phyloP scores from a whole-genome alignment of 441 rosid species.

The Bocquillonia castaneifolia region DNA sequence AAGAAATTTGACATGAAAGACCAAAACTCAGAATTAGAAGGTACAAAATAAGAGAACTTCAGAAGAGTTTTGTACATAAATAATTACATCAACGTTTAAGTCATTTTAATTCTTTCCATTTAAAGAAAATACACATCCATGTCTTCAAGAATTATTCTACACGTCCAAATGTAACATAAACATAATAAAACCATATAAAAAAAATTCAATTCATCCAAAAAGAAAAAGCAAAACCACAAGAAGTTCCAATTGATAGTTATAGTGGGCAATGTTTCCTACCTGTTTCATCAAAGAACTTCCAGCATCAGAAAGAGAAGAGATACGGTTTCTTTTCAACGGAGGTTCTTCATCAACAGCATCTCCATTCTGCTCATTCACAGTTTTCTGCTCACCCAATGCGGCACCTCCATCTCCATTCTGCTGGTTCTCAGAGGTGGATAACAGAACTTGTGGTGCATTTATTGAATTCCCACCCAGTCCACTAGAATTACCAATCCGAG shows the following conservation, averaged over 20 bases:
- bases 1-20: not conserved
- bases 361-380: constrained; percentile 37
- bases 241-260: not conserved
- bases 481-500: constrained; percentile 34
- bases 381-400: constrained; percentile 29
- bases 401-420: constrained; percentile 26
- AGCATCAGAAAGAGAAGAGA: constrained; percentile 36
- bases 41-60: not conserved
- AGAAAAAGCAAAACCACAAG: not conserved
- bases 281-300: constrained; percentile 68
- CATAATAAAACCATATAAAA: constrained; percentile 2
- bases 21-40: not conserved
- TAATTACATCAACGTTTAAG: not conserved
- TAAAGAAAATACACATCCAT: not conserved
- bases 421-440: constrained; percentile 33
- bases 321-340: constrained; percentile 49
- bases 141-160: not conserved
- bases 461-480: constrained; percentile 22
- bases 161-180: constrained; percentile 4
- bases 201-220: not conserved
- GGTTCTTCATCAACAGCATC: constrained; percentile 42
- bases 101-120: not conserved
- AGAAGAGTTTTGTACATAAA: not conserved
- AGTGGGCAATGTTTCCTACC: constrained; percentile 36
- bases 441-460: constrained; percentile 24